Evolutionary conservation across 2,329 filamentous ascomycete genomes (phyloP).

Genomic region (Ascocoryne sarcoides): DNA sequence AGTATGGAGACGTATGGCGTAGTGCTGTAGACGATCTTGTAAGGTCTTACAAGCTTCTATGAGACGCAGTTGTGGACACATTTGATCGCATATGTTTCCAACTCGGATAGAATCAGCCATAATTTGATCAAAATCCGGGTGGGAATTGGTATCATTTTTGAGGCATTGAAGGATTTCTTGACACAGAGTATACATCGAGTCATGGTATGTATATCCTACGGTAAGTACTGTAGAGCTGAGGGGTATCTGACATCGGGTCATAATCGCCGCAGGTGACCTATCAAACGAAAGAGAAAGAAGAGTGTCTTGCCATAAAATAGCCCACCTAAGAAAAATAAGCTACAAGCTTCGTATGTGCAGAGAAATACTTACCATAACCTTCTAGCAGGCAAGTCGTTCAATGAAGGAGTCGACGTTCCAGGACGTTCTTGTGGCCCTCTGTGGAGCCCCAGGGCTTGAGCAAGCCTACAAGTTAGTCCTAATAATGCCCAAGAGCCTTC

Average conservation of each 20-base stretch:
- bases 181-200: constrained; percentile 57
- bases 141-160: constrained; percentile 24
- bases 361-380: constrained; percentile 26
- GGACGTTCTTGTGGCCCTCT: constrained; percentile 23
- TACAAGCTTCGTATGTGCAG: too few relatives aligned
- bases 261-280: constrained; percentile 52
- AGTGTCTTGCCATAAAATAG: constrained; percentile 58
- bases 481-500: constrained; percentile 59
- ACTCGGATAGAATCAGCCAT: constrained; percentile 46
- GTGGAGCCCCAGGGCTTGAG: constrained; percentile 55
- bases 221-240: constrained; percentile 43
- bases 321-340: constrained; percentile 36
- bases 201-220: constrained; percentile 49
- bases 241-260: constrained; percentile 35
- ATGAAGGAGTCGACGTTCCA: constrained; percentile 22
- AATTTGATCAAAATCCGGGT: constrained; percentile 36
- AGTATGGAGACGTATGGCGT: constrained; percentile 55
- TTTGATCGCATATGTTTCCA: constrained; percentile 33
- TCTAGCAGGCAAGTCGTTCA: constrained; percentile 21
- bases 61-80: constrained; percentile 43
- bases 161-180: constrained; percentile 44
- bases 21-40: constrained; percentile 54
- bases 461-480: constrained; percentile 55
- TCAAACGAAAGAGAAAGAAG: constrained; percentile 59
- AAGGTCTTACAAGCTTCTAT: constrained; percentile 57